Percentiles rank a stretch among this genome's conserved stretches.
Conservation (phyloP, 2,329 filamentous ascomycete genomes). For the Piedraia hortae region DNA sequence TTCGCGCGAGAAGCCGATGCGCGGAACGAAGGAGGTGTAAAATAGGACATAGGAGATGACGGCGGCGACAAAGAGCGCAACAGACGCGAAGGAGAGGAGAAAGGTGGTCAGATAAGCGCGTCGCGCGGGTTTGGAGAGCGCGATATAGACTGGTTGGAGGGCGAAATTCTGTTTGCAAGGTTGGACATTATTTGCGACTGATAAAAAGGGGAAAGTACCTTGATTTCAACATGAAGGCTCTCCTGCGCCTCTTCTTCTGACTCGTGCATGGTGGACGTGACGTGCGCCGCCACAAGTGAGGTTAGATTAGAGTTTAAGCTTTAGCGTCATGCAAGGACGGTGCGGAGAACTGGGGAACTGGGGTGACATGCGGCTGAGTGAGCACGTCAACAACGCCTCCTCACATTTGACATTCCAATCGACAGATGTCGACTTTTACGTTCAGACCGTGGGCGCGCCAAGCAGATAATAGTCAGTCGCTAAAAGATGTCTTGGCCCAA, state of each 20-base stretch:
- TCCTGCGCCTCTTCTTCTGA: too few species aligned
- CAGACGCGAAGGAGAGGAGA: constrained; percentile 24
- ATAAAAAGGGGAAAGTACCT: too few species aligned
- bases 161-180: constrained; percentile 26
- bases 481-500: constrained; percentile 52
- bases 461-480: constrained; percentile 28
- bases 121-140: constrained; percentile 32
- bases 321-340: too few species aligned
- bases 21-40: constrained; percentile 40
- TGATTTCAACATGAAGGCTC: too few species aligned
- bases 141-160: constrained; percentile 25
- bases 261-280: too few species aligned
- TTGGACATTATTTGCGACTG: too few species aligned
- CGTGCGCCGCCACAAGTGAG: too few species aligned
- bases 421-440: constrained; percentile 19
- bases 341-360: too few species aligned
- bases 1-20: constrained; percentile 31
- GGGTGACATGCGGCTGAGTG: too few species aligned
- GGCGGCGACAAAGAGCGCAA: constrained; percentile 29
- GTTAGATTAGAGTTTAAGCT: too few species aligned
- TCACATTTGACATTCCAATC: not conserved
- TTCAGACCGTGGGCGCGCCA: constrained; percentile 33
- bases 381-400: not conserved
- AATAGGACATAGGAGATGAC: constrained; percentile 35
- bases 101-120: constrained; percentile 34